phyloP scores from a whole-genome alignment of 2,329 filamentous ascomycete species.

The Colletotrichum falcatum region DNA sequence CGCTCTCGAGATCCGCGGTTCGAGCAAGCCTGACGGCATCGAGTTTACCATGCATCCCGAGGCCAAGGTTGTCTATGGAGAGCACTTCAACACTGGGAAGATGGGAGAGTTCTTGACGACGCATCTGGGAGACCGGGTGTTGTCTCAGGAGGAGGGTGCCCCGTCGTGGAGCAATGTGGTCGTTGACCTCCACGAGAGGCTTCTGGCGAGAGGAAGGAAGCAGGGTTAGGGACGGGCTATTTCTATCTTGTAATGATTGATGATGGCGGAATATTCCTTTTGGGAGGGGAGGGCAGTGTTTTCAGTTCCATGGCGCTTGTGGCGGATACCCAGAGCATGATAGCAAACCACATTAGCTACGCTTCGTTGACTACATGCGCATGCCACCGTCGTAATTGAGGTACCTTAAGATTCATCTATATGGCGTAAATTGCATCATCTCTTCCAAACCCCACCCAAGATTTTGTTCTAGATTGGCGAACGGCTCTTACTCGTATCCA shows the following conservation, averaged over 20 bases:
- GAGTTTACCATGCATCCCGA: conserved; percentile 65
- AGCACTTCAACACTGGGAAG: conserved; percentile 80
- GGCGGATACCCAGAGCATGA: conserved; percentile 35
- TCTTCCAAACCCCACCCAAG: background rate
- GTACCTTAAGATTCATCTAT: background rate
- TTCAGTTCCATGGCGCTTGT: conserved; percentile 34
- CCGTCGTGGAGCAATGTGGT: conserved; percentile 67
- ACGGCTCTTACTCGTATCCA: background rate
- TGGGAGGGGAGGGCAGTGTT: conserved; percentile 24
- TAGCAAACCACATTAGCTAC: conserved; percentile 13
- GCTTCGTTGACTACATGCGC: conserved; percentile 4
- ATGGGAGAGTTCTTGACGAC: conserved; percentile 77
- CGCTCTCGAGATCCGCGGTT: conserved; percentile 65
- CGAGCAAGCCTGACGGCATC: conserved; percentile 60
- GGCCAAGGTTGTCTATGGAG: conserved; percentile 79
- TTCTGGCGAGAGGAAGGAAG: conserved; percentile 68
- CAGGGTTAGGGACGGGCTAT: conserved; percentile 42
- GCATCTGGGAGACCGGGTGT: conserved; percentile 57
- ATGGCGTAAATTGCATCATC: background rate
- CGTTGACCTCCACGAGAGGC: conserved; percentile 65
- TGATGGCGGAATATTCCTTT: conserved; percentile 43
- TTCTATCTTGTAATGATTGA: conserved; percentile 45
- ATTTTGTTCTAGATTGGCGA: background rate
- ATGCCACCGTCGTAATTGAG: background rate
- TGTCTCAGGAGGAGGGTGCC: conserved; percentile 47